phyloP scores from a whole-genome alignment of 495 filamentous ascomycete species.

The Letharia columbiana region DNA sequence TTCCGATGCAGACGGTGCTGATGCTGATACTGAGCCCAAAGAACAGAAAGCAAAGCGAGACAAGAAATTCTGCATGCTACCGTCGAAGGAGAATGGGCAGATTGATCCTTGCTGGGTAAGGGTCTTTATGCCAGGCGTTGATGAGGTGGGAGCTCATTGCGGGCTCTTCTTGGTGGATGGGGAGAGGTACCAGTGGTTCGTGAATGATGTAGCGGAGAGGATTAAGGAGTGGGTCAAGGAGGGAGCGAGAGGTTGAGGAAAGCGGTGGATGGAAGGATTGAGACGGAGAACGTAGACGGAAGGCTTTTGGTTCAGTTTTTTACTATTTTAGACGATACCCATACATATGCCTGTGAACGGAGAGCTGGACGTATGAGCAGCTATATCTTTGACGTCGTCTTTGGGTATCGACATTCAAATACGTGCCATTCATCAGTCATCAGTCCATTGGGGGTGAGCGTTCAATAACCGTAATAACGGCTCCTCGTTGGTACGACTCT shows the following conservation, averaged over 20 bases:
- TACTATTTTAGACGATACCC: conserved; percentile 4
- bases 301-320: not conserved
- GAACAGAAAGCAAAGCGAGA: conserved; percentile 40
- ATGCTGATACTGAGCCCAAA: not conserved
- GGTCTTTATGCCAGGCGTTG: conserved; percentile 70
- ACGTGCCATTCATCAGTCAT: not conserved
- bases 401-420: not conserved
- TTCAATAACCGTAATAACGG: too few species aligned
- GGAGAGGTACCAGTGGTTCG: conserved; percentile 61
- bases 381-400: not conserved
- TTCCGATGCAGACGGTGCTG: conserved; percentile 3
- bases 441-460: too few species aligned
- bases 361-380: not conserved
- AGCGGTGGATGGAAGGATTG: not conserved
- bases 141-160: conserved; percentile 80
- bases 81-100: conserved; percentile 38
- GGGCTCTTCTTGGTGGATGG: conserved; percentile 63
- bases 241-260: conserved; percentile 41
- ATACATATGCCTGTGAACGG: not conserved
- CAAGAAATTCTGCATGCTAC: conserved; percentile 72
- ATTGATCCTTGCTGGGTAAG: conserved; percentile 63
- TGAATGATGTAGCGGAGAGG: conserved; percentile 61
- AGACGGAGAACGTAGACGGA: not conserved
- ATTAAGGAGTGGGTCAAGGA: conserved; percentile 68
- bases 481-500: too few species aligned